Evolutionary conservation across 2,329 filamentous ascomycete species (phyloP), one percentile per base, ranked within the genome.

Genomic region (Cladorrhinum sp.): DNA sequence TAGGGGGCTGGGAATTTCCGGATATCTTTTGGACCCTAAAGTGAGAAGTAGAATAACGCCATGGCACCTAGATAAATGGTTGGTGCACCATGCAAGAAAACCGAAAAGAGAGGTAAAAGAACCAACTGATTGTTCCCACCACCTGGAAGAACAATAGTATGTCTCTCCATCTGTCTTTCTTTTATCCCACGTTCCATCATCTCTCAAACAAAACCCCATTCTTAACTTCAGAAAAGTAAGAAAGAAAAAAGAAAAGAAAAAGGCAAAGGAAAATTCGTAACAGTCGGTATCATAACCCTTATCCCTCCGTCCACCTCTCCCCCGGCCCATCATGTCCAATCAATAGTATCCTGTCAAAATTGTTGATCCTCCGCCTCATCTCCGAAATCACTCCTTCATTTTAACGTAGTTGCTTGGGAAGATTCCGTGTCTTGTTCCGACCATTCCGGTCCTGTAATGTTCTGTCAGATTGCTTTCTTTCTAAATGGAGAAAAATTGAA

Each of bases 381-480:
- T 16, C 10, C 36, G 18, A 18, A 28, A 48, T 67, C 63, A 83
- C 68, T 83, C 78, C 73, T 78, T 83, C 84, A 88, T 86, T 72
- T 88, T 86, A 66, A 89, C 86, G 65, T 89, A 89, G 72, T 88
- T 88, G 74, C 91, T 95, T 0, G 95, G 95, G 76, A 99, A 99
- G 66, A 97, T 96, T 39, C 95, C 95, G 59, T 93, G 90, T 68
- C 87, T 84, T 66, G 86, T 84, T 28, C 93, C 93, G 70, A 97
- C 87, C 76, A 89, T 88, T 24, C 95, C 95, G 18, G 94, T 98
- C 95, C 86, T 89, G 67, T 16, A 23, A 14, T 1, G 50, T 67
- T 55, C 48, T 12, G 51, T 57, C 20, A 59, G 6, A 5, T 21
- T 59, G 20, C 61, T 7, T 12, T 4, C n/a, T 30, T 26, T 30